Base-by-base conservation (phyloP, 257 asterid species). In the Scutellaria galericulata region DNA sequence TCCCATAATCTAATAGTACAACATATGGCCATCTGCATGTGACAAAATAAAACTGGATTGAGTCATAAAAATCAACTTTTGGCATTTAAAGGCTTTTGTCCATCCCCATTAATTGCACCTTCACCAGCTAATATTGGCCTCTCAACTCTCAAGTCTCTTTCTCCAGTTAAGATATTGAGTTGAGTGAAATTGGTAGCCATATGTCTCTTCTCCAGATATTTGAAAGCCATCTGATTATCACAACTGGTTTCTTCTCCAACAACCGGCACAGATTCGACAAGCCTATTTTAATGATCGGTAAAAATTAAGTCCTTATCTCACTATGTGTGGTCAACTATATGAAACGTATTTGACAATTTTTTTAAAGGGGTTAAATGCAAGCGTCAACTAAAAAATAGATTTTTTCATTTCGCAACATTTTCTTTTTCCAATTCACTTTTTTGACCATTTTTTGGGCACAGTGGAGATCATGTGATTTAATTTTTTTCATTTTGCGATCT, bases 11-110 rank as follows among this genome's bases (percentile, higher is more conserved):
- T 59, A 53, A 45, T 53, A n/a, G n/a, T n/a, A 24, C 11, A 3
- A 20, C 20, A 40, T 44, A 27, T 65, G 75, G 45, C 20, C 68
- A 78, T n/a, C 52, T 77, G 71, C 45, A 54, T 66, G 73, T 59
- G 45, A 45, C n/a, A 8, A 12, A 60, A 31, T 27, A 31, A 31
- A 65, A 31, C 18, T 58, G 52, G 39, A 7, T 45, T 63, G 35
- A 54, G 68, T 22, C 64, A 65, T 54, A 66, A 60, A 31, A 27
- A 74, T 68, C 81, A 81, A 77, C 81, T 81, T 84, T 70, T 81
- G 66, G 75, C 80, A 76, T 73, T 79, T 76, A 81, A 78, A 72
- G 71, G 37, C 37, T 52, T 47, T 24, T 45, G 51, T 50, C 14
- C 50, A 45, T 47, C 39, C 60, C 27, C 75, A 5, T 71, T 68